These are phyloP conservation scores for Dendrobium huoshanense DNA, from an alignment of 106 monocot species.

Conservation along the genomic window DNA sequence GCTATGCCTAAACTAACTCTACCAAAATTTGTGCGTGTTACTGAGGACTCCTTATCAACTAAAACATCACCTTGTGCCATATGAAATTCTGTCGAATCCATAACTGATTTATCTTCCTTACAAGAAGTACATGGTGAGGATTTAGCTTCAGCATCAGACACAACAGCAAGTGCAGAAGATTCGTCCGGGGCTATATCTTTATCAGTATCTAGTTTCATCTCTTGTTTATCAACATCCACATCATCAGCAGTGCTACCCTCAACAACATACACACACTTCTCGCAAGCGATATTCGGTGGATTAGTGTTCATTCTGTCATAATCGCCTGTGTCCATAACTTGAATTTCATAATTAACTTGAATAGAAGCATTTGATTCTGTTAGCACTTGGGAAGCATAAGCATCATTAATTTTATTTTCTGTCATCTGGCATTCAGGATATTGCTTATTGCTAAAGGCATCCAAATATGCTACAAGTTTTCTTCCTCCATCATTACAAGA, in stretches of 20 bases:
- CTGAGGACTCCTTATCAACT: neutral
- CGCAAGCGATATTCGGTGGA: too few relatives aligned
- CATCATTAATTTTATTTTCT: conserved; percentile 5
- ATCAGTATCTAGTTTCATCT: neutral
- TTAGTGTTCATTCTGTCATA: too few relatives aligned
- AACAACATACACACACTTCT: too few relatives aligned
- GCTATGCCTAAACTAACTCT: neutral
- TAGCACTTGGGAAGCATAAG: neutral
- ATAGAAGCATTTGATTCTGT: conserved; percentile 1
- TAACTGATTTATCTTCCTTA: neutral
- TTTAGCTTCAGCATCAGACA: neutral
- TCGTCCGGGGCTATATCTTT: neutral
- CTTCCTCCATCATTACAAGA: neutral
- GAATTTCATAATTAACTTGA: conserved; percentile 8
- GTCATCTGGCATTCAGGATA: conserved; percentile 1
- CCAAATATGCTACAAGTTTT: conserved; percentile 7
- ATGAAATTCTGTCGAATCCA: conserved; percentile 7
- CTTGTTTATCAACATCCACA: conserved; percentile 2
- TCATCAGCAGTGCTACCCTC: conserved; percentile 5
- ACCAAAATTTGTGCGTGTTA: neutral
- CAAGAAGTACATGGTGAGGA: neutral
- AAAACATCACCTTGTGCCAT: conserved; percentile 2
- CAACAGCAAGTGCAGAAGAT: neutral
- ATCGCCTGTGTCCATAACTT: neutral
- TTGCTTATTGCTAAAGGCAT: conserved; percentile 19